Evolutionary conservation across 192 early-diverging fungal genomes (phyloP).

Genomic region (Powellomyces hirtus): DNA sequence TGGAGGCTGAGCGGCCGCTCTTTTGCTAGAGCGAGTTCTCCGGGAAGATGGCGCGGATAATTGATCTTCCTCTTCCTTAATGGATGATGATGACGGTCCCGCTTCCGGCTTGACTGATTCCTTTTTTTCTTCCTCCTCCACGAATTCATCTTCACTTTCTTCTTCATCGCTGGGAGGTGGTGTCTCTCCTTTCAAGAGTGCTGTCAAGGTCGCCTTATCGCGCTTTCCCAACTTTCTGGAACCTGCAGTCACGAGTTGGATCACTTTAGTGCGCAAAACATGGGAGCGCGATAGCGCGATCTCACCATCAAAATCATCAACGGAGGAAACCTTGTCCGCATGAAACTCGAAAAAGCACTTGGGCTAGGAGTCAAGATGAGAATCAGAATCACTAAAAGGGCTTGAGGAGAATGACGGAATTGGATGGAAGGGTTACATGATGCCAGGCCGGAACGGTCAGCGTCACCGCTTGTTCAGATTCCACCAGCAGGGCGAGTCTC

Average conservation of each 20-base stretch:
- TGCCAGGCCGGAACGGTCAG: not conserved
- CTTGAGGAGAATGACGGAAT: not conserved
- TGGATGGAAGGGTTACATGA: not conserved
- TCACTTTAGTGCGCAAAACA: no score
- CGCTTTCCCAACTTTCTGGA: no score
- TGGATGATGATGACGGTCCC: no score
- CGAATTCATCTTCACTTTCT: not conserved
- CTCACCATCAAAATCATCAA: not conserved
- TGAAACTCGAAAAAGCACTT: slow-evolving; percentile 12
- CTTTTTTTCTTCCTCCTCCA: not conserved
- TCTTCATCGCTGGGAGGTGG: not conserved
- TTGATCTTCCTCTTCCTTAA: no score
- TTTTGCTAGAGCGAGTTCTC: no score
- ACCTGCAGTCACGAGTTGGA: no score
- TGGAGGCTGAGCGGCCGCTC: no score
- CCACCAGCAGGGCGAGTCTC: slow-evolving; percentile 1
- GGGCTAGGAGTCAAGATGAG: no score
- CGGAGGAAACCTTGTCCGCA: not conserved
- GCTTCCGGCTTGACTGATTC: not conserved
- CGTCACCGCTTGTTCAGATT: not conserved
- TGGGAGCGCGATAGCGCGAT: not conserved
- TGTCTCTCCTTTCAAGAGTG: not conserved
- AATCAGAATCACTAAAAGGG: no score
- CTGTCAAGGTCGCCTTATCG: no score
- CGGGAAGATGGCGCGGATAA: no score